Evolutionary conservation across 1,139 yeast species (phyloP).

Genomic region (Petasospora rhodanensis): DNA sequence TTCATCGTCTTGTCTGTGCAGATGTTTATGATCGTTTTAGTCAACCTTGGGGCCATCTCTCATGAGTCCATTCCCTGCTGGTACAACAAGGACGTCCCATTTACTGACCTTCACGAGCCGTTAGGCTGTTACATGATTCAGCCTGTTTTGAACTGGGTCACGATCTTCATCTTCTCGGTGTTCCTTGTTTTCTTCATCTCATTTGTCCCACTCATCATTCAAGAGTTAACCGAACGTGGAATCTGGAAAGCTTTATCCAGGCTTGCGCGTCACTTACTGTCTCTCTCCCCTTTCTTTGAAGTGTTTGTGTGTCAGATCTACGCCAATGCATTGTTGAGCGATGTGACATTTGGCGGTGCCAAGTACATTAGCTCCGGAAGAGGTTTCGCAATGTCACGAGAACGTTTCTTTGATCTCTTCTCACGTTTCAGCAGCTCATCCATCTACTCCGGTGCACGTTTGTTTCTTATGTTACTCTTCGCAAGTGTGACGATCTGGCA

Average conservation of each 20-base stretch:
- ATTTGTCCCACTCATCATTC: conserved; percentile 72
- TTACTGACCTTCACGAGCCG: conserved; percentile 59
- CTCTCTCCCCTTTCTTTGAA: conserved; percentile 80
- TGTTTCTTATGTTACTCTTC: conserved; percentile 55
- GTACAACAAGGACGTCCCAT: conserved; percentile 48
- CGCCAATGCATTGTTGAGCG: conserved; percentile 63
- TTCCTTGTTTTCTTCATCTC: conserved; percentile 82
- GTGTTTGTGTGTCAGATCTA: conserved; percentile 85
- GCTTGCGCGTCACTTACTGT: conserved; percentile 57
- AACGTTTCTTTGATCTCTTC: conserved; percentile 55
- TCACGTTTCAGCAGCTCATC: conserved; percentile 61
- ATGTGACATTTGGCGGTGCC: conserved; percentile 79
- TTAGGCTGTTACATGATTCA: conserved; percentile 70
- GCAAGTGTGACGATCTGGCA: conserved; percentile 73
- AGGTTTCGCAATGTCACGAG: conserved; percentile 73
- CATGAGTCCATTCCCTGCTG: conserved; percentile 58
- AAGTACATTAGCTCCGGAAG: conserved; percentile 80
- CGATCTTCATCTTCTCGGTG: conserved; percentile 74
- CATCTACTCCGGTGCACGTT: conserved; percentile 59
- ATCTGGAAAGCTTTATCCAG: conserved; percentile 56
- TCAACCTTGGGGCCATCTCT: conserved; percentile 63
- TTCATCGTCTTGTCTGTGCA: conserved; percentile 75
- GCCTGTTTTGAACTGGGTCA: conserved; percentile 78
- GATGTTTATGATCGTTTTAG: conserved; percentile 59
- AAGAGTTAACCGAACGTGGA: conserved; percentile 79